phyloP scores from a whole-genome alignment of 768 basidiomycete genomes.

The Collybiopsis luxurians region DNA sequence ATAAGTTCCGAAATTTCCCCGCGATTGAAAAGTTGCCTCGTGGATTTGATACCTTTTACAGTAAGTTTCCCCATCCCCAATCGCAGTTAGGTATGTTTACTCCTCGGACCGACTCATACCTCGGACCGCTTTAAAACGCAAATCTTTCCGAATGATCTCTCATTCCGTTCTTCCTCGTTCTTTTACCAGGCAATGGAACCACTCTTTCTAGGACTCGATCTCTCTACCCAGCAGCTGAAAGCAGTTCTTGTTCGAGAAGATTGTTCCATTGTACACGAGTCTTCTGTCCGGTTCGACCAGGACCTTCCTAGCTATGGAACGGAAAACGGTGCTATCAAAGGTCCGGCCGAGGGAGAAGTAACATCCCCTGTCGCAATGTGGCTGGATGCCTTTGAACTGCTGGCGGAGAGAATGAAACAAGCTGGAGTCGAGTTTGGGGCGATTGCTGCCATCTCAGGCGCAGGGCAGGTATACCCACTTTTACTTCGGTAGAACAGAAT shows the following conservation, averaged over 20 bases:
- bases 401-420: constrained; percentile 59
- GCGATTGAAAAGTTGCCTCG: too few relatives aligned
- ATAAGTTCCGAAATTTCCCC: too few relatives aligned
- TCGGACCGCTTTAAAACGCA: too few relatives aligned
- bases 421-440: constrained; percentile 56
- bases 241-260: constrained; percentile 64
- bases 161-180: neutral
- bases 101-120: too few relatives aligned
- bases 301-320: constrained; percentile 73
- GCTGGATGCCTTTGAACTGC: constrained; percentile 80
- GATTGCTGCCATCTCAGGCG: constrained; percentile 70
- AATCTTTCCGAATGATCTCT: too few relatives aligned
- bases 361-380: constrained; percentile 81
- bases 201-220: constrained; percentile 71
- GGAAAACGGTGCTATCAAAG: constrained; percentile 61
- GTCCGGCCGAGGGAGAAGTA: constrained; percentile 69
- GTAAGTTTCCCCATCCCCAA: too few relatives aligned
- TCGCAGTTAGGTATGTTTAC: too few relatives aligned
- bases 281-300: constrained; percentile 74
- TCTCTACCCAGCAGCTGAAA: constrained; percentile 85
- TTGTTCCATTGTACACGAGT: constrained; percentile 57
- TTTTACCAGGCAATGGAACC: constrained; percentile 1
- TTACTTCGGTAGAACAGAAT: neutral
- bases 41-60: too few relatives aligned
- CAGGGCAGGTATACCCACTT: constrained; percentile 58